Base-by-base conservation (phyloP, 2,329 filamentous ascomycete genomes). In the Cladosporium sp. region DNA sequence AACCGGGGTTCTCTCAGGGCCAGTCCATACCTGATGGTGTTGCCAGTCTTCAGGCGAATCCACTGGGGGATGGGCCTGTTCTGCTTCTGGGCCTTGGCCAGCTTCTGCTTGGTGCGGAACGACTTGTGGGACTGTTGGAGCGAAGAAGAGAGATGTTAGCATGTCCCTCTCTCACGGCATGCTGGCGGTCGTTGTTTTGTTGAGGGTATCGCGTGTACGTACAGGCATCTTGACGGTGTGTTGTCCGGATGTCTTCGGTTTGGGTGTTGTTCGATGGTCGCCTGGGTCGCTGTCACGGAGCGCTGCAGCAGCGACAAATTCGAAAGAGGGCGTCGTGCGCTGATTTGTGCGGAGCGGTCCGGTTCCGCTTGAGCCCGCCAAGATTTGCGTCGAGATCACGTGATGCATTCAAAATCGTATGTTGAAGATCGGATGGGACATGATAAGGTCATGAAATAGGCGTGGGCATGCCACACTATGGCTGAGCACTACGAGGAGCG, bases 91-190 rank as follows among this genome's bases (percentile, higher is more conserved):
- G 93, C 93, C 84, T 92, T 96, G 74, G 93, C 93, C 82, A 99
- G 90, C 93, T 99, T 99, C 80, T 95, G 88, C 91, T 99, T 99
- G 80, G 91, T 96, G 77, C 91, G 88, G 90, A 99, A 99, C 75
- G 91, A 89, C 87, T 99, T 99, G 83, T 99, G 90, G 86, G 87
- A 92, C 92, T 97, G 75, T 73, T 42, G 30, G 34, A 49, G 15
- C n/a, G n/a, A n/a, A n/a, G n/a, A n/a, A n/a, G n/a, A n/a, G n/a
- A n/a, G n/a, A n/a, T 18, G 47, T 50, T 50, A 50, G 47, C 32
- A 50, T 27, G 20, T 32, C 47, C 37, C 37, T 15, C n/a, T n/a
- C 12, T 47, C 36, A 40, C 44, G 44, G 44, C 44, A 47, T 47
- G 44, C 44, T 39, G 44, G 17, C 11, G 36, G 15, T 43, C n/a